phyloP scores from a whole-genome alignment of 192 early-diverging fungal genomes.

The Phycomyces blakesleeanus region DNA sequence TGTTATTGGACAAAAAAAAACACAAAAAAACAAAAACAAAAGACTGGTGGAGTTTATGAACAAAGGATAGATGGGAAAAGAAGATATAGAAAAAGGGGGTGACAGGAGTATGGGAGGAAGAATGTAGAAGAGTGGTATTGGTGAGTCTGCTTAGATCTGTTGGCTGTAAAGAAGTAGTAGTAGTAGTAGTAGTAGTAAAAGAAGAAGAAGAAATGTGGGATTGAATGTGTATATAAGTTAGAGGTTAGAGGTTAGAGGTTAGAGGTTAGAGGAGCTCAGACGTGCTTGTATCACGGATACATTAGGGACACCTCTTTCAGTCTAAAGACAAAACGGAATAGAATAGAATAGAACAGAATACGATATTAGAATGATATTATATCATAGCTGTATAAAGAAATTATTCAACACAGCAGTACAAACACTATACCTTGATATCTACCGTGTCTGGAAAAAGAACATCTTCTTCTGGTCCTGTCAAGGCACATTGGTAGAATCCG shows the following conservation, averaged over 20 bases:
- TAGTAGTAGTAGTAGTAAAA: not conserved
- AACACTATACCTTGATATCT: no score
- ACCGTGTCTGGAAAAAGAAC: not conserved
- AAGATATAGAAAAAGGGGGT: no score
- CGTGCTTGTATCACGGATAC: not conserved
- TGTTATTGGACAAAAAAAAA: no score
- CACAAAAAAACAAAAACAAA: no score
- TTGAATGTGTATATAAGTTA: not conserved
- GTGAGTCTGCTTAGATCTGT: no score
- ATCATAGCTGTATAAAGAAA: no score
- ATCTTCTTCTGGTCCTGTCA: not conserved
- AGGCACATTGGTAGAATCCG: slow-evolving; percentile 53
- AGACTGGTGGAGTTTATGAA: no score
- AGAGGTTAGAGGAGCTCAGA: not conserved
- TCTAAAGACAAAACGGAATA: not conserved
- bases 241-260: not conserved
- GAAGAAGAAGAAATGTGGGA: not conserved
- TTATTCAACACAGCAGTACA: no score
- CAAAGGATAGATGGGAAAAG: not conserved
- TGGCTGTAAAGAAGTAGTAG: not conserved
- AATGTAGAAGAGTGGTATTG: not conserved
- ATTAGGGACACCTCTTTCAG: not conserved
- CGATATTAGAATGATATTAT: no score
- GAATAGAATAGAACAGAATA: no score
- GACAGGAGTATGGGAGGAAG: no score